Evolutionary conservation across 2,329 filamentous ascomycete genomes (phyloP).

Genomic region (Davidsoniella australis): DNA sequence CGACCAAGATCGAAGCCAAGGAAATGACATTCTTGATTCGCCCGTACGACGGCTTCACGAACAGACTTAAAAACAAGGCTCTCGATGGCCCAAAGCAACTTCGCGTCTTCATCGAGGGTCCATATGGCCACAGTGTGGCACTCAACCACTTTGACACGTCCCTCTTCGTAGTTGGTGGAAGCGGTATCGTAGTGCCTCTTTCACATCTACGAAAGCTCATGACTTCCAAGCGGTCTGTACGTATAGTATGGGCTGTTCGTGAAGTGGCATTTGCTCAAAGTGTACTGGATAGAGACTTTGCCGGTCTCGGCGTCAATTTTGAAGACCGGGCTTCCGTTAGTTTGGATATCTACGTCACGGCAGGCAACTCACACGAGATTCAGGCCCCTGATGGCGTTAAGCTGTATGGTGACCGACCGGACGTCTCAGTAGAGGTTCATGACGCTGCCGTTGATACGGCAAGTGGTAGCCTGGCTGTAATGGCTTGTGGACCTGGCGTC

Average conservation of each 20-base stretch:
- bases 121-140: slow-evolving; percentile 25
- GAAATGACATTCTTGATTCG: slow-evolving; percentile 28
- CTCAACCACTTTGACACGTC: slow-evolving; percentile 24
- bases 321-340: not conserved
- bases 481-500: slow-evolving; percentile 27
- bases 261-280: slow-evolving; percentile 23
- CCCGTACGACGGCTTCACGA: slow-evolving; percentile 29
- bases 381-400: slow-evolving; percentile 13
- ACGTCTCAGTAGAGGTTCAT: slow-evolving; percentile 20
- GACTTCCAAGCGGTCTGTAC: slow-evolving; percentile 16
- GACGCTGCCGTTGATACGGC: slow-evolving; percentile 15
- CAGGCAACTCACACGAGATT: not conserved
- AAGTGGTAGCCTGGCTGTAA: slow-evolving; percentile 21
- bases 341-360: slow-evolving; percentile 23
- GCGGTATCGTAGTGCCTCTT: slow-evolving; percentile 26
- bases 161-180: slow-evolving; percentile 28
- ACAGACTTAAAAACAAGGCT: slow-evolving; percentile 21
- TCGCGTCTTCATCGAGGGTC: slow-evolving; percentile 27
- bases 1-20: slow-evolving; percentile 2
- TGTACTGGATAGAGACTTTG: slow-evolving; percentile 17
- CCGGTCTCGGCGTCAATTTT: not conserved
- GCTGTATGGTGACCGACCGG: slow-evolving; percentile 19
- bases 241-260: slow-evolving; percentile 28
- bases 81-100: slow-evolving; percentile 16
- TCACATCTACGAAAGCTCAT: slow-evolving; percentile 22